Base-by-base conservation (phyloP, 192 early-diverging fungal species). In the Phlyctochytrium planicorne region DNA sequence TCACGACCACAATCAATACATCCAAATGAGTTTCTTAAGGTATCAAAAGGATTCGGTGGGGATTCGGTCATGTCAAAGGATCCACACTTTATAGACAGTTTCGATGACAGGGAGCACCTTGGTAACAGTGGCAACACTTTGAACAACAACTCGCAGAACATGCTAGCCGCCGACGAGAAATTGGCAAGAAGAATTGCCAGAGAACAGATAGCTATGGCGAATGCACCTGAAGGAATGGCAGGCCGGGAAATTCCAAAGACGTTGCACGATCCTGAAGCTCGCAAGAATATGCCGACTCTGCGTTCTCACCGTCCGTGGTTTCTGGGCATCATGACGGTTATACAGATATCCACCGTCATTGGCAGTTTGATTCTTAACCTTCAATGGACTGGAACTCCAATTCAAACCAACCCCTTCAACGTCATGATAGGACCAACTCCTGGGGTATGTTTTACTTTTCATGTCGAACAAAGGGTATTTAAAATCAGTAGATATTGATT, bases 351-450 rank as follows among this genome's bases (percentile, higher is more conserved):
- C 20, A 34, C 68, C 29, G 59, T 82, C 20, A 68, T 77, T 27
- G 65, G 53, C 31, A 34, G 40, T 27, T 59, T 80, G 30, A 36
- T 72, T 20, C 56, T 84, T 30, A 91, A 90, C 67, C 62, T 81
- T 12, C 63, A 84, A 31, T 47, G 80, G 16, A 92, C 90, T 0
- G 86, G 88, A 6, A 62, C 47, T 14, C 30, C 85, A 25, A 90
- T 94, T 34, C 71, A 89, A 63, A 85, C 84, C 0, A 78, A 74
- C 29, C 87, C 89, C 0, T 84, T 90, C 65, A 94, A 94, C 65
- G 84, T 81, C 65, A 89, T 95, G 87, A 91, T 94, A 70, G 93
- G 93, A 3, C 92, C 92, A 4, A 63, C 77, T 1, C 36, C 82
- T 2, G 80, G 80, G 3, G 80, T 81, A n/a, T n/a, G n/a, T n/a